Base-by-base conservation (phyloP, 192 early-diverging fungal species). In the Rhizophlyctis rosea region DNA sequence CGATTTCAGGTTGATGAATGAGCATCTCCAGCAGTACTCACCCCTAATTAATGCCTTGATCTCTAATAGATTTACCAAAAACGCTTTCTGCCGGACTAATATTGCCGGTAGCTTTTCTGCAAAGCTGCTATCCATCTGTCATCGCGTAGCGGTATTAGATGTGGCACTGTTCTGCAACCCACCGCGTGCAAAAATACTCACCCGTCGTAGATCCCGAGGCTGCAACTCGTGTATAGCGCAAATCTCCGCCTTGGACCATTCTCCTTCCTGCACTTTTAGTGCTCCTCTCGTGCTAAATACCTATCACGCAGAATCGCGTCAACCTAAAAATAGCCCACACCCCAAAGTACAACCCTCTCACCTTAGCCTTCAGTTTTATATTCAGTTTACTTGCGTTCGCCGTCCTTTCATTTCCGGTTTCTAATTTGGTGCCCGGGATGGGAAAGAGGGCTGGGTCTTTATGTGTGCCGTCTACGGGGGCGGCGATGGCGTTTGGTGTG, bases 191-290 rank as follows among this genome's bases (percentile, higher is more conserved):
- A 9, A 21, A 56, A 57, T 21, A 59, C 88, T 85, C 44, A 94
- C 83, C 67, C 89, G 92, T 61, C 91, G 82, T 76, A 95, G 66
- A 70, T 95, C 93, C 47, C 93, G 89, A 23, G 91, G 89, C 73
- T 89, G 83, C 52, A 95, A 61, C 0, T 81, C 81, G 64, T 91
- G 88, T 47, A 85, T 77, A 2, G 81, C 80, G 64, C 91, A 93
- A 33, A 95, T 78, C 59, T 91, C 87, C 0, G 84, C 82, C 67
- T 57, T 57, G 5, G 3, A 52, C 7, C 13, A 52, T 52, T n/a
- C n/a, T n/a, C n/a, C n/a, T n/a, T n/a, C n/a, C n/a, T n/a, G n/a
- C n/a, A n/a, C n/a, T n/a, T n/a, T n/a, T n/a, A n/a, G n/a, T n/a
- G n/a, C n/a, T n/a, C n/a, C n/a, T n/a, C n/a, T n/a, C n/a, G n/a